Evolutionary conservation across 441 rosid species (phyloP).

Genomic region (Corymbia calophylla): DNA sequence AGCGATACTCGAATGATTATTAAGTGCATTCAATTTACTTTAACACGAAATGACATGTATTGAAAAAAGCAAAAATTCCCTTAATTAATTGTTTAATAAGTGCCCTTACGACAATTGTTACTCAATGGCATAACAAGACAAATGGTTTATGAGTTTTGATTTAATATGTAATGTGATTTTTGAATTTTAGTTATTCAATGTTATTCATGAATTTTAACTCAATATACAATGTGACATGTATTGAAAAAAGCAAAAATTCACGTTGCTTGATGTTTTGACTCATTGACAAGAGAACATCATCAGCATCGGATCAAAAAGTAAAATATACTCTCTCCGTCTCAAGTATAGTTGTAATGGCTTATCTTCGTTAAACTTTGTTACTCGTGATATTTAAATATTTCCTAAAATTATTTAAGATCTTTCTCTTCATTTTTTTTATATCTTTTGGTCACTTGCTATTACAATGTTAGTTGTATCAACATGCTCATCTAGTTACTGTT

Average conservation of each 20-base stretch:
- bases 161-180: background rate
- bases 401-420: background rate
- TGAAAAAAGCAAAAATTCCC: background rate
- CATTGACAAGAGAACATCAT: background rate
- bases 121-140: background rate
- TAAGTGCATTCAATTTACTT: background rate
- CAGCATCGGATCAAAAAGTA: no score
- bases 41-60: background rate
- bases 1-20: background rate
- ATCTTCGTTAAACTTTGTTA: background rate
- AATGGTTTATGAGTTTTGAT: background rate
- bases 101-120: background rate
- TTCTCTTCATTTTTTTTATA: no score
- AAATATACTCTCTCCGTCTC: background rate
- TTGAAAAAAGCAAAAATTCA: no score
- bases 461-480: no score
- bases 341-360: background rate
- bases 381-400: background rate
- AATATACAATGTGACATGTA: no score
- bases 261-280: background rate
- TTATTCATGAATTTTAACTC: rapidly evolving
- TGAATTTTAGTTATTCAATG: no score
- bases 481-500: no score
- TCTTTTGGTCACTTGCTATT: no score
- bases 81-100: background rate